Evolutionary conservation across 225 moss, liverwort and hornwort genomes (phyloP).

Genomic region (Pseudisothecium myosuroides): DNA sequence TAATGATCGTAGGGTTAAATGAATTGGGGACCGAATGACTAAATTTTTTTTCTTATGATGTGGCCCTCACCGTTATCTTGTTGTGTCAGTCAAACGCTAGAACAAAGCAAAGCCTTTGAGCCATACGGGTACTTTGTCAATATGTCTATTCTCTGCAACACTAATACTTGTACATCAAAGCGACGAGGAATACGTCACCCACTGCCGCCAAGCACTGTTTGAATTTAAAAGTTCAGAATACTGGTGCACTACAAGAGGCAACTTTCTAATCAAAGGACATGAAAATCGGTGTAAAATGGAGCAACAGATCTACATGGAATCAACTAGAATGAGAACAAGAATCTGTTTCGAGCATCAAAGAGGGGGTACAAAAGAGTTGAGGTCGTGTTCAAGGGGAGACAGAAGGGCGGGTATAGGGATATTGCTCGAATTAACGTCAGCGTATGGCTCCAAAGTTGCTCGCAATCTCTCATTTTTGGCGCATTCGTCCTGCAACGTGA

Average conservation of each 20-base stretch:
- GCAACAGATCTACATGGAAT: background rate
- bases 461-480: constrained; percentile 81
- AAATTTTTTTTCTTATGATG: background rate
- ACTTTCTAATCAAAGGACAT: background rate
- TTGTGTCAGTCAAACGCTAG: background rate
- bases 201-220: background rate
- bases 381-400: constrained; percentile 14
- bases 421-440: background rate
- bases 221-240: background rate
- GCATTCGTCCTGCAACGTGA: constrained; percentile 70
- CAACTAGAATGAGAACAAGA: background rate
- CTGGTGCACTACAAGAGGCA: background rate
- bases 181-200: background rate
- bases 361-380: constrained; percentile 26
- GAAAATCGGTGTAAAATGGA: background rate
- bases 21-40: too few species aligned
- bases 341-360: constrained; percentile 16
- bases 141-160: background rate
- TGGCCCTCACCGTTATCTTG: background rate
- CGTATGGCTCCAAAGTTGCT: constrained; percentile 20
- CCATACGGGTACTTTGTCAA: background rate
- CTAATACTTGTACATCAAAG: background rate
- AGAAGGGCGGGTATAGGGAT: background rate
- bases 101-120: background rate
- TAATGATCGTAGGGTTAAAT: too few species aligned